These are phyloP conservation scores for Chondrus crispus DNA, from an alignment of 23 red algal genomes.

Conservation along the genomic window DNA sequence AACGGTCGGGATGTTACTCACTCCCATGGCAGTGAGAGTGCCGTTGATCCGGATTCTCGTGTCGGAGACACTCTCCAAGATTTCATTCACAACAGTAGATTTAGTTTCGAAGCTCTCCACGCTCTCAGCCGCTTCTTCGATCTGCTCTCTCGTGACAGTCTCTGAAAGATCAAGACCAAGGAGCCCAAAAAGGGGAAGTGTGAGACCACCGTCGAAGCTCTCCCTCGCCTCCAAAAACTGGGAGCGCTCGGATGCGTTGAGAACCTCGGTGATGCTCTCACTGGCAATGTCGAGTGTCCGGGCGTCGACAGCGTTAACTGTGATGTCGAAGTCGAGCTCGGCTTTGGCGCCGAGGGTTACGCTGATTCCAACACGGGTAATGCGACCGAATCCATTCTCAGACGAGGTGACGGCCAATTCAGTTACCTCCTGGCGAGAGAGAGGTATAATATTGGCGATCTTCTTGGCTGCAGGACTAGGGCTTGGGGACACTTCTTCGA, in stretches of 20 bases:
- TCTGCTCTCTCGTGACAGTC: background rate
- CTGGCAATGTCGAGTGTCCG: background rate
- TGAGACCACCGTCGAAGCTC: background rate
- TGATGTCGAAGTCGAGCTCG: conserved; percentile 21
- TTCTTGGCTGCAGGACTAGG: no score
- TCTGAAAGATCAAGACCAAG: background rate
- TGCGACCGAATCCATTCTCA: no score
- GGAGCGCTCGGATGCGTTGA: background rate
- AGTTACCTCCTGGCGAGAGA: no score
- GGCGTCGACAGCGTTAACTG: conserved; percentile 8
- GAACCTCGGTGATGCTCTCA: background rate
- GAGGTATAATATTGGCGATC: no score
- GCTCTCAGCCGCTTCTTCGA: background rate
- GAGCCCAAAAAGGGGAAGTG: background rate
- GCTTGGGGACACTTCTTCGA: no score
- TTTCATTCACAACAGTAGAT: background rate
- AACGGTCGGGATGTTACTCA: conserved; percentile 4
- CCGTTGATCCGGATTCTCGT: conserved; percentile 11
- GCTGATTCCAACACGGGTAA: no score
- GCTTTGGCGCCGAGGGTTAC: conserved; percentile 1
- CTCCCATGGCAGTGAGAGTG: background rate
- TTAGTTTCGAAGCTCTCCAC: background rate
- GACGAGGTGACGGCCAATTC: no score
- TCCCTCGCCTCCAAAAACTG: background rate
- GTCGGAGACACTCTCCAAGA: background rate